A percentile compares a stretch with the other conserved stretches of the same genome.
These are phyloP conservation scores for Septoria petroselini DNA, from an alignment of 2,329 filamentous ascomycete species.

Conservation along the genomic window DNA sequence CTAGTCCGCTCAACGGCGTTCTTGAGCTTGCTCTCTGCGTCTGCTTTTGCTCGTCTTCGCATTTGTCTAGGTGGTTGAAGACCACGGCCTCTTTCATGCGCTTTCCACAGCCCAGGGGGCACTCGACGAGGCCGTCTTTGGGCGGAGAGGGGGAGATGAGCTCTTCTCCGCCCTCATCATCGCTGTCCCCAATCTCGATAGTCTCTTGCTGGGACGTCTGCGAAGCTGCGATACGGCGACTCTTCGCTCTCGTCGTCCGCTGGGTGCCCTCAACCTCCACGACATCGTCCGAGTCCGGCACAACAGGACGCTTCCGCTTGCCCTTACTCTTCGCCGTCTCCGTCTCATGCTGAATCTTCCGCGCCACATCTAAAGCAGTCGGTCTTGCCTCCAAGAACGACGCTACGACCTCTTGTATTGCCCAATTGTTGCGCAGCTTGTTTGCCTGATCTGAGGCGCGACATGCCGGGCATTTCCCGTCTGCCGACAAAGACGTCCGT, in stretches of 20 bases:
- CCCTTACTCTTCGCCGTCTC: constrained; percentile 27
- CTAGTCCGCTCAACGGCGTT: constrained; percentile 22
- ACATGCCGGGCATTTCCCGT: constrained; percentile 86
- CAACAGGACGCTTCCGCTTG: constrained; percentile 53
- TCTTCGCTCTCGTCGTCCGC: constrained; percentile 42
- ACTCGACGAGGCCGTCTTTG: constrained; percentile 75
- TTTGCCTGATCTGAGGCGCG: constrained; percentile 75
- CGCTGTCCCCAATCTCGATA: constrained; percentile 40
- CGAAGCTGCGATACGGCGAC: constrained; percentile 35
- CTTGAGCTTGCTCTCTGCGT: constrained; percentile 25
- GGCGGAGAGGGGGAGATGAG: constrained; percentile 34
- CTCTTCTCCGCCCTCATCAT: constrained; percentile 40
- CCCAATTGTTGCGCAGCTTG: constrained; percentile 79
- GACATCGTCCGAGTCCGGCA: constrained; percentile 36
- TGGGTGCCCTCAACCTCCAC: constrained; percentile 21
- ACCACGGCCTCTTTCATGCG: constrained; percentile 78
- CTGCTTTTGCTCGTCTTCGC: constrained; percentile 43
- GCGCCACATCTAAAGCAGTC: constrained; percentile 62
- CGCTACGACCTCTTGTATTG: constrained; percentile 78
- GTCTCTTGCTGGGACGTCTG: constrained; percentile 31
- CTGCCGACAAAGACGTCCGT: constrained; percentile 73
- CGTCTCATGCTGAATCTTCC: constrained; percentile 30
- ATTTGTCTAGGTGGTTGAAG: constrained; percentile 76
- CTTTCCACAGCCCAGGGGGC: constrained; percentile 71
- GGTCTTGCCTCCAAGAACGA: constrained; percentile 67